A percentile compares a stretch with the other conserved stretches of the same genome.
These are phyloP conservation scores for Botryococcus braunii DNA, from an alignment of 163 green algal genomes.

Conservation along the genomic window DNA sequence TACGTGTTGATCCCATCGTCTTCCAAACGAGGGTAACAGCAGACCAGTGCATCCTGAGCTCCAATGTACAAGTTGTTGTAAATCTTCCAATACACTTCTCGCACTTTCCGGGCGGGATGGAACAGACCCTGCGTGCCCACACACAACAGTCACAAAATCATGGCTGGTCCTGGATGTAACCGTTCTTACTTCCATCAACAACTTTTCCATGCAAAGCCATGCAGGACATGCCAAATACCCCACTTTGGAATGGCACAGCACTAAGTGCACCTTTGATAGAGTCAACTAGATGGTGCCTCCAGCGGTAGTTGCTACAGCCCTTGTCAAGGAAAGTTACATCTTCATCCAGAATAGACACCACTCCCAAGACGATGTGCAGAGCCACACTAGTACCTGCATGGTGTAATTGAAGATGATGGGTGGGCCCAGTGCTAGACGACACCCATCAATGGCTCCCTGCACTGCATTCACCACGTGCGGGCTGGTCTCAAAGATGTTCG, in stretches of 20 bases:
- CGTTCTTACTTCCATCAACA: too few species aligned
- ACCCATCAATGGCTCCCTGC: slow-evolving; percentile 84
- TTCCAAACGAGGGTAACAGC: slow-evolving; percentile 73
- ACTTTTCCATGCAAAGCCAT: too few species aligned
- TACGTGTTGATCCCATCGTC: slow-evolving; percentile 86
- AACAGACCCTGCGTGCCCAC: slow-evolving; percentile 71
- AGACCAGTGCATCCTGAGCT: slow-evolving; percentile 72
- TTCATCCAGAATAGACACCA: too few species aligned
- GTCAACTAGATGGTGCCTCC: too few species aligned
- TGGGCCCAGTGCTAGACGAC: slow-evolving; percentile 79
- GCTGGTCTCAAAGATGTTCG: slow-evolving; percentile 96
- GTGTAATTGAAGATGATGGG: slow-evolving; percentile 81
- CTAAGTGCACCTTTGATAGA: too few species aligned
- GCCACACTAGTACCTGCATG: slow-evolving; percentile 44
- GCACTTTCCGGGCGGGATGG: slow-evolving; percentile 83
- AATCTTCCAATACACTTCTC: slow-evolving; percentile 93
- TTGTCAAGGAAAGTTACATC: too few species aligned
- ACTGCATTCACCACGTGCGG: slow-evolving; percentile 91
- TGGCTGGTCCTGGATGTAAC: too few species aligned
- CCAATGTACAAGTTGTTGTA: slow-evolving; percentile 99
- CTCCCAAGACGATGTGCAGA: too few species aligned
- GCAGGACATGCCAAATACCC: too few species aligned
- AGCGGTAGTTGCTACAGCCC: too few species aligned
- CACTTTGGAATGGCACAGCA: too few species aligned
- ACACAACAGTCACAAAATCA: background rate